phyloP scores from a whole-genome alignment of 768 basidiomycete genomes.

The Punctularia strigosozonata region DNA sequence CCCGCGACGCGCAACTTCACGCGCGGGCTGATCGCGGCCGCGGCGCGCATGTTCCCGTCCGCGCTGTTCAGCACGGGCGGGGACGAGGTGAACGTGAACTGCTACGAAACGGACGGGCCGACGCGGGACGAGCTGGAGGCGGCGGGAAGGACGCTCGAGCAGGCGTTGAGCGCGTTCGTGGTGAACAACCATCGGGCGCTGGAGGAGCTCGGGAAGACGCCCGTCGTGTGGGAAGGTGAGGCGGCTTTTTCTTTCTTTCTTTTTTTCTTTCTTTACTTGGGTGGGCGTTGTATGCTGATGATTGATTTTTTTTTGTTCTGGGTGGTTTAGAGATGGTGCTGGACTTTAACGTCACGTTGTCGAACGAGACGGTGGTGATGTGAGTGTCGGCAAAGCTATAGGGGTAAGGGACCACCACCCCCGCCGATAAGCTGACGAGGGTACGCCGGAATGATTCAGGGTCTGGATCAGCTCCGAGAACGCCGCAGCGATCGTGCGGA shows the following conservation, averaged over 20 bases:
- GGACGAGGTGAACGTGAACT: conserved; percentile 31
- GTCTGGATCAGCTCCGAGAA: conserved; percentile 67
- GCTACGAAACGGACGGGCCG: conserved; percentile 25
- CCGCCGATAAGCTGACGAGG: too few species aligned
- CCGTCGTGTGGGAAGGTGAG: conserved; percentile 41
- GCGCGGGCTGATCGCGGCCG: conserved; percentile 19
- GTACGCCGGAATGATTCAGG: conserved; percentile 18
- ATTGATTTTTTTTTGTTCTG: too few species aligned
- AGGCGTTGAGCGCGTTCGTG: conserved; percentile 28
- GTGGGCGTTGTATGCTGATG: too few species aligned
- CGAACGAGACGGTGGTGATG: conserved; percentile 32
- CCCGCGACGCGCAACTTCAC: conserved; percentile 21
- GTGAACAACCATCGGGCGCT: conserved; percentile 22
- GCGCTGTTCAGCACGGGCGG: conserved; percentile 33
- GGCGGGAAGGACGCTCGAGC: conserved; percentile 23
- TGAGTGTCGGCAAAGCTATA: conserved; percentile 11
- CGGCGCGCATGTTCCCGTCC: conserved; percentile 18
- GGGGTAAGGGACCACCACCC: too few species aligned
- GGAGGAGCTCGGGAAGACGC: conserved; percentile 27
- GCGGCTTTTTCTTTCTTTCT: too few species aligned
- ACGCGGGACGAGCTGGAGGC: conserved; percentile 20
- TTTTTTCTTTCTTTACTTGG: too few species aligned
- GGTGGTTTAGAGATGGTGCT: conserved; percentile 31
- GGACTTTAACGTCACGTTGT: conserved; percentile 21
- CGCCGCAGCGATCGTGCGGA: conserved; percentile 44